Evolutionary conservation across 768 basidiomycete species (phyloP).

Genomic region (Crepidotus variabilis): DNA sequence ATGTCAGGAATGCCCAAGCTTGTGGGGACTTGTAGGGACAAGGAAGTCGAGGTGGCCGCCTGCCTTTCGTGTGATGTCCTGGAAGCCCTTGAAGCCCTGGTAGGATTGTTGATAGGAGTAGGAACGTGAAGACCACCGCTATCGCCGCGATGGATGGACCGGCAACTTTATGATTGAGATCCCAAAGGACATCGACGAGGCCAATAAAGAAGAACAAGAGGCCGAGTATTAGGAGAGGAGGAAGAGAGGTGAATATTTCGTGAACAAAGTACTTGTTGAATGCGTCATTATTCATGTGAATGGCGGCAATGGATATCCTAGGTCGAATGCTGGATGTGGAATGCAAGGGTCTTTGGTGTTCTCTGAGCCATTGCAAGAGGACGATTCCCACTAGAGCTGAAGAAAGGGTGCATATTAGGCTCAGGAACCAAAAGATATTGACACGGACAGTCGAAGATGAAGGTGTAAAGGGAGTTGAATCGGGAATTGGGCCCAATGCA

Average conservation of each 20-base stretch:
- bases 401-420: slow-evolving; percentile 14
- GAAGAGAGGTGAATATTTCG: slow-evolving; percentile 12
- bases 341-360: slow-evolving; percentile 4
- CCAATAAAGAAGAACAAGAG: slow-evolving; percentile 14
- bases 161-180: slow-evolving; percentile 4
- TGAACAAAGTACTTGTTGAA: slow-evolving; percentile 14
- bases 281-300: slow-evolving; percentile 14
- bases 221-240: slow-evolving; percentile 11
- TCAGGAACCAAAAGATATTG: slow-evolving; percentile 13
- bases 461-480: neutral
- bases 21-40: slow-evolving; percentile 17
- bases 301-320: slow-evolving; percentile 2
- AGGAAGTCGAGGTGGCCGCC: slow-evolving; percentile 3
- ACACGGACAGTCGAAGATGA: neutral
- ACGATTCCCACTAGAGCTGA: slow-evolving; percentile 15
- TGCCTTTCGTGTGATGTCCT: slow-evolving; percentile 1
- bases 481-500: neutral
- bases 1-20: slow-evolving; percentile 9
- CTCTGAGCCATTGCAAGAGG: slow-evolving; percentile 16
- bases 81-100: slow-evolving; percentile 11
- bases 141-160: slow-evolving; percentile 9
- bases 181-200: slow-evolving; percentile 12
- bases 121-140: slow-evolving; percentile 8
- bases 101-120: slow-evolving; percentile 11
- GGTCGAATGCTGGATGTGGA: slow-evolving; percentile 5